Conservation (phyloP, 177 flowering plant genomes). For the Vitis hybrid region DNA sequence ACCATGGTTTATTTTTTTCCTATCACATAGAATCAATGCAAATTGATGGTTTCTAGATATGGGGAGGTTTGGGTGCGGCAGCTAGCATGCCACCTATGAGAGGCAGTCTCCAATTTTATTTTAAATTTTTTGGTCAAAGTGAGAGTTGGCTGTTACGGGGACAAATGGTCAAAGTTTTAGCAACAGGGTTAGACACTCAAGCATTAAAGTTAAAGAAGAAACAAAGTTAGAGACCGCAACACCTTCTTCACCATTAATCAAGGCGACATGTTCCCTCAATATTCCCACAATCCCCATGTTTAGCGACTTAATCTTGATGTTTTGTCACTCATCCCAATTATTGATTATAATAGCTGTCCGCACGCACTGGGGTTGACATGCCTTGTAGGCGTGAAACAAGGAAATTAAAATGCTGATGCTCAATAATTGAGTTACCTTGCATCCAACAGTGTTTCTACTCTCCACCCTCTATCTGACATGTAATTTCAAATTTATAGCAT, state of each 20-base stretch:
- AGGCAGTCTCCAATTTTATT: background rate
- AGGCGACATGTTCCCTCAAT: constrained; percentile 25
- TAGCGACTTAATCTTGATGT: background rate
- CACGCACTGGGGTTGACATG: too few species aligned
- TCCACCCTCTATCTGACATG: background rate
- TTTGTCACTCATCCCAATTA: background rate
- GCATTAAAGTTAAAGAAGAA: constrained; percentile 1
- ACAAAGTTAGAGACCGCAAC: constrained; percentile 15
- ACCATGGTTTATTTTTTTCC: background rate
- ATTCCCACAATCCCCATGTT: constrained; percentile 1
- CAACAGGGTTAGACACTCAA: background rate
- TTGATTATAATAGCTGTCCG: too few species aligned
- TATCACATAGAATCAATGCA: too few species aligned
- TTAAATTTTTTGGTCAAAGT: constrained; percentile 5
- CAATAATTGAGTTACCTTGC: background rate
- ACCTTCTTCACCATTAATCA: constrained; percentile 18
- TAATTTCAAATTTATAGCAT: too few species aligned
- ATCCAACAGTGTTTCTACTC: background rate
- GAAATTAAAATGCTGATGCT: too few species aligned
- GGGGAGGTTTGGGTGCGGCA: too few species aligned
- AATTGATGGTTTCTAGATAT: too few species aligned
- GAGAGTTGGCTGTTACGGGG: background rate
- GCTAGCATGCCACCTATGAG: too few species aligned
- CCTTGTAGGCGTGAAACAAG: too few species aligned
- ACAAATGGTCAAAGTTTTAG: constrained; percentile 22